A percentile compares a stretch with the other conserved stretches of the same genome.
phyloP scores from a whole-genome alignment of 139 green algal genomes.

The Chlorella ohadii region DNA sequence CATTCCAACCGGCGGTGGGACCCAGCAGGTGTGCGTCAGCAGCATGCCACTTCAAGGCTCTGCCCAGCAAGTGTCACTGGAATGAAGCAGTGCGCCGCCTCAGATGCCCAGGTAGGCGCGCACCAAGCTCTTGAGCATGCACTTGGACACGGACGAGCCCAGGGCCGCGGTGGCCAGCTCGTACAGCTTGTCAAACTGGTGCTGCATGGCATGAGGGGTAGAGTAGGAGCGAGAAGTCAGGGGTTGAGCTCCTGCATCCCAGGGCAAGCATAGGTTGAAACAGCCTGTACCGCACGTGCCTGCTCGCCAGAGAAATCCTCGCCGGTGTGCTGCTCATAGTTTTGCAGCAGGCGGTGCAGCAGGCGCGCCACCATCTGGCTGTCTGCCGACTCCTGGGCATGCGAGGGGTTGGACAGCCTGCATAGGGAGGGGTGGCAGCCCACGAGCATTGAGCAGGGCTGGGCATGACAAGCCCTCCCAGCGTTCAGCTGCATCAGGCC shows the following conservation, averaged over 20 bases:
- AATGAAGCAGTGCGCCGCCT: no score
- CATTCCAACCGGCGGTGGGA: no score
- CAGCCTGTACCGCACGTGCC: no score
- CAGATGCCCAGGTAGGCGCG: not conserved
- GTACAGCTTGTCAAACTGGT: slow-evolving; percentile 14
- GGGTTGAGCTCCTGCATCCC: no score
- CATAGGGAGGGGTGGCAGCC: not conserved
- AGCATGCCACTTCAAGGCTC: no score
- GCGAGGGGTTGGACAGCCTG: not conserved
- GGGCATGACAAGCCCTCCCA: no score
- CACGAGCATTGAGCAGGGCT: not conserved
- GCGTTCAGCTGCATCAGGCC: no score
- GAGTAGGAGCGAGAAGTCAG: no score
- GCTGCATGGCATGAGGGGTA: no score
- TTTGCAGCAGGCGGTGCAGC: slow-evolving; percentile 14
- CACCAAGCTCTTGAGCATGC: not conserved
- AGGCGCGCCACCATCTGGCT: not conserved
- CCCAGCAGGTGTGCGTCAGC: no score
- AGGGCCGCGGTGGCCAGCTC: not conserved
- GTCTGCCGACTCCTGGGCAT: not conserved
- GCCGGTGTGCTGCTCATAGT: not conserved
- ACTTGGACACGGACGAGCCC: not conserved
- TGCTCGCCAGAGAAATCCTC: not conserved
- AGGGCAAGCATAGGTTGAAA: no score
- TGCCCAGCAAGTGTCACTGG: no score